Evolutionary conservation across 208 protist genomes (phyloP).

Genomic region (Trypanosoma avium): DNA sequence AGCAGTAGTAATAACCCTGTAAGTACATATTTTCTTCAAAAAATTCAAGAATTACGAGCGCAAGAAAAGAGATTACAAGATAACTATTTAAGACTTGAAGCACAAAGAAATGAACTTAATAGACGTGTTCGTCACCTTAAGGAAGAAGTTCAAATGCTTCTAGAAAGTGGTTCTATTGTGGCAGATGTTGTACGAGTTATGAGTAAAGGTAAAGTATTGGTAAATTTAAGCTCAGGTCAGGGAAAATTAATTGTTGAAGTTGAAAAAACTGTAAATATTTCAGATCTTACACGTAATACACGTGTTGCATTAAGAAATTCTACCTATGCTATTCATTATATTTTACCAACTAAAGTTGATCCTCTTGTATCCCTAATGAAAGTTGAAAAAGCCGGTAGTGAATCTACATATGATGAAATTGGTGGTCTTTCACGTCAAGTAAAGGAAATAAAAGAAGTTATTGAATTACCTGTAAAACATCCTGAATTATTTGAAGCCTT

Average conservation of each 20-base stretch:
- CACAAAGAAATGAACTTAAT: slow-evolving; percentile 90
- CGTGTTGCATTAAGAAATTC: slow-evolving; percentile 98
- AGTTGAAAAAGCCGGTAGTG: slow-evolving; percentile 99
- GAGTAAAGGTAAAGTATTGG: slow-evolving; percentile 97
- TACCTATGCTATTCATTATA: slow-evolving; percentile 97
- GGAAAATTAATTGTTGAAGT: slow-evolving; percentile 99
- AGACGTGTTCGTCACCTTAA: slow-evolving; percentile 96
- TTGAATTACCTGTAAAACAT: slow-evolving; percentile 91
- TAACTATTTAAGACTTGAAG: slow-evolving; percentile 86
- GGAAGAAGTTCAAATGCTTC: slow-evolving; percentile 98
- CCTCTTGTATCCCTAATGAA: slow-evolving; percentile 99
- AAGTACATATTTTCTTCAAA: slow-evolving; percentile 88
- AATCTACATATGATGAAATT: slow-evolving; percentile 99
- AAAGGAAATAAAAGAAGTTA: slow-evolving; percentile 92
- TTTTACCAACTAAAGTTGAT: slow-evolving; percentile 98
- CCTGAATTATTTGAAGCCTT: slow-evolving; percentile 99
- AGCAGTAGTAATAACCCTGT: slow-evolving; percentile 39
- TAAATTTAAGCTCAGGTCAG: slow-evolving; percentile 94
- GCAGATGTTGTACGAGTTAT: slow-evolving; percentile 99
- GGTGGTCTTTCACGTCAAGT: slow-evolving; percentile 99
- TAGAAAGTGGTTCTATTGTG: slow-evolving; percentile 97
- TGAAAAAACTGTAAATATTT: slow-evolving; percentile 95
- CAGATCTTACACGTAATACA: slow-evolving; percentile 92
- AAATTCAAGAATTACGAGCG: slow-evolving; percentile 88
- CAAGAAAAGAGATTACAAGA: slow-evolving; percentile 83